Evolutionary conservation across 768 basidiomycete genomes (phyloP), one percentile per base, ranked within the genome.

Genomic region (Termitomyces sp.): DNA sequence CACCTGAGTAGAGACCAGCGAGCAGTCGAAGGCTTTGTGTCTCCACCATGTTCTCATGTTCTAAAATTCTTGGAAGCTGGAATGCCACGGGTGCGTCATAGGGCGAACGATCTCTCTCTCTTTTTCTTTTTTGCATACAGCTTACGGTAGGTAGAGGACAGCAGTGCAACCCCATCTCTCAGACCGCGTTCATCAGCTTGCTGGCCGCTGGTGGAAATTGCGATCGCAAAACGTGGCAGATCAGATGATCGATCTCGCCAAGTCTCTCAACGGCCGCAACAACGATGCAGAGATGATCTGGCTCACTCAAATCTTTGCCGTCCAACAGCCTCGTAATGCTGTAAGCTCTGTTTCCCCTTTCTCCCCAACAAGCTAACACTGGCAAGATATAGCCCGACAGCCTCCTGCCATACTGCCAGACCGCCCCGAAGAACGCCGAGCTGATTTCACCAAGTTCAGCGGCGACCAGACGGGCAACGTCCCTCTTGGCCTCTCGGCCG

Each of bases 261-360:
- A 71, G 58, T 60, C 63, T 4, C 70, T 82, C 20, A 71, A n/a
- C n/a, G n/a, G n/a, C n/a, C n/a, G n/a, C n/a, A n/a, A 74, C 32
- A 77, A 69, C 61, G 71, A 74, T 57, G 54, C 75, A 2, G 74
- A 77, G 57, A 78, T 81, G 78, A 78, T 81, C 61, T 52, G 65
- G 3, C 72, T 80, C 27, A 64, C 79, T 0, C 79, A 81, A 58
- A 64, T 82, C 60, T 82, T 81, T n/a, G n/a, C n/a, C 60, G 76
- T 72, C 3, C 80, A 82, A 56, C 80, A 82, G 62, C 79, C 81
- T 14, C 71, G 81, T 6, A 82, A 83, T 59, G 73, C 80, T 4
- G 79, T 79, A 65, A n/a, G 77, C 57, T 18, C n/a, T n/a, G n/a
- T n/a, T n/a, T n/a, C 14, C 43, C 34, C 20, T n/a, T 42, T 24